Base-by-base conservation (phyloP, 2,329 filamentous ascomycete genomes). In the Chaetomium sp. region DNA sequence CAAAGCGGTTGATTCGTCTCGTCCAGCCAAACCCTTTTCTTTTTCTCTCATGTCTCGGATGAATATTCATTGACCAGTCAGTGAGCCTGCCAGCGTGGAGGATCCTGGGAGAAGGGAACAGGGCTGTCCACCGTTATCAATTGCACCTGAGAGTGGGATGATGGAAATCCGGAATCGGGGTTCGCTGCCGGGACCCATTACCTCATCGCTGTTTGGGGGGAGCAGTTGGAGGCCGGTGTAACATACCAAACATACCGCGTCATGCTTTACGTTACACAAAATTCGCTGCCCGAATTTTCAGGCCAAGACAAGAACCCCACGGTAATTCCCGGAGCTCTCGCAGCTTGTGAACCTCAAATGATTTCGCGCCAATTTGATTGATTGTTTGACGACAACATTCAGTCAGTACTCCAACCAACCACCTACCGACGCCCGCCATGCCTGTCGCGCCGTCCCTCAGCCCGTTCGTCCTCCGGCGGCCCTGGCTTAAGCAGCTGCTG, bases 401-500 rank as follows among this genome's bases (percentile, higher is more conserved):
- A 54, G 59, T 61, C 53, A 58, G 50, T 45, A 59, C 51, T 50
- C 54, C 52, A 49, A 34, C 52, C 56, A 53, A 57, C 57, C 48
- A 61, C 57, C 59, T 44, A 60, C 53, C 19, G 58, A 54, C 56
- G 51, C 60, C 64, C 56, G 62, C 65, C 63, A 67, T 89, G 86
- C 86, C 85, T 72, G 81, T 83, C 69, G 80, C 90, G 68, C 87
- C 83, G 66, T 91, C 84, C 71, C 49, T 64, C 50, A 71, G 84
- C 70, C 87, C 87, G 66, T 91, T 84, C 71, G 54, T 56, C 54
- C 71, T 84, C 71, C 87, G 87, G 79, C 86, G 91, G 69, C 91
- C 92, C 65, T 96, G 89, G 89, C 84, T 97, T 70, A 77, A 79
- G 74, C 85, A 79, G 67, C 80, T 87, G 76, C 76, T 97, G 74